Evolutionary conservation across 1,284 basidiomycete genomes (phyloP).

Genomic region (Pseudozyma flocculosa): DNA sequence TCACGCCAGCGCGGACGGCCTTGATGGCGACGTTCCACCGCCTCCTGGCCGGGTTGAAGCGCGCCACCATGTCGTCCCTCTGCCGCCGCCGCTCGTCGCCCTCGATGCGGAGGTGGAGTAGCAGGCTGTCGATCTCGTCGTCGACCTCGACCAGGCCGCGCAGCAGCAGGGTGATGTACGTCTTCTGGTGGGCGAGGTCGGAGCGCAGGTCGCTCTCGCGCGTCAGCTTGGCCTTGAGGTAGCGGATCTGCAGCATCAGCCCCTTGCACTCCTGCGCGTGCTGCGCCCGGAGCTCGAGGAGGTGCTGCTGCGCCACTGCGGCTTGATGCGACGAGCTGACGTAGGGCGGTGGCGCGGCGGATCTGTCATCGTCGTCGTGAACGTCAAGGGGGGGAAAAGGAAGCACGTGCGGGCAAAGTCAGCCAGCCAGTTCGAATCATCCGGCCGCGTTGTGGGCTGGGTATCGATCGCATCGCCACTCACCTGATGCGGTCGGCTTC

Average conservation of each 20-base stretch:
- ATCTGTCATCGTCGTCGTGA: background rate
- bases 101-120: conserved; percentile 18
- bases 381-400: too few relatives aligned
- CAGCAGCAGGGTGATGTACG: conserved; percentile 29
- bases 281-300: conserved; percentile 55
- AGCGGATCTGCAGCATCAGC: conserved; percentile 80
- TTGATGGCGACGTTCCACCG: conserved; percentile 26
- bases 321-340: background rate
- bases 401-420: too few relatives aligned
- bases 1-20: conserved; percentile 8
- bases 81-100: background rate
- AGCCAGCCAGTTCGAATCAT: too few relatives aligned
- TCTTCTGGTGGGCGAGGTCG: conserved; percentile 80
- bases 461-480: too few relatives aligned
- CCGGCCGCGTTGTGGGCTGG: too few relatives aligned
- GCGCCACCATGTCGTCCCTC: too few relatives aligned
- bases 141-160: conserved; percentile 18
- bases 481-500: conserved; percentile 7
- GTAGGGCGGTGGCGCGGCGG: conserved; percentile 9
- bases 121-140: conserved; percentile 12
- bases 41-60: conserved; percentile 3
- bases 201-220: conserved; percentile 80
- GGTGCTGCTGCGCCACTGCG: background rate
- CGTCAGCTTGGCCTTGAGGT: conserved; percentile 86
- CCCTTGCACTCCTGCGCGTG: conserved; percentile 86